These are phyloP conservation scores for Hymenoscyphus infarciens DNA, from an alignment of 2,329 filamentous ascomycete genomes.

Conservation along the genomic window DNA sequence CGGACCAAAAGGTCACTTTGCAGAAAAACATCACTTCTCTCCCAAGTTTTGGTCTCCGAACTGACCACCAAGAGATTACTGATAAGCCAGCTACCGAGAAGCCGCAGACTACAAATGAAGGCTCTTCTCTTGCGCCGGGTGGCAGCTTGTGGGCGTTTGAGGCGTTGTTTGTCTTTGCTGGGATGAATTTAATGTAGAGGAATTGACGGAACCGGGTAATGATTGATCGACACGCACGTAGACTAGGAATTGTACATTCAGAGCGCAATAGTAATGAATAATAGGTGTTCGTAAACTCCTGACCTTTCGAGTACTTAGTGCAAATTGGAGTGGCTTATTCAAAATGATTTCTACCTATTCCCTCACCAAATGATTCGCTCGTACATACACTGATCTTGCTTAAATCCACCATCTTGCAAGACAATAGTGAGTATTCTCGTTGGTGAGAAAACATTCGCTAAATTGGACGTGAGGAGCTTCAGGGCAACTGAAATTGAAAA, in stretches of 20 bases:
- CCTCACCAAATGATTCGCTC: too few relatives aligned
- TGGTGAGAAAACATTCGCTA: too few relatives aligned
- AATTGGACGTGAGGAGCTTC: too few relatives aligned
- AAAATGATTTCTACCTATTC: too few relatives aligned
- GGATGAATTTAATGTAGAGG: background rate
- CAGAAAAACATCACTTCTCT: conserved; percentile 20
- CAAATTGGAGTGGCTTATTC: too few relatives aligned
- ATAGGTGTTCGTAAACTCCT: background rate
- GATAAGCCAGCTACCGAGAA: background rate
- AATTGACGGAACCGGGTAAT: background rate
- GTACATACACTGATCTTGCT: too few relatives aligned
- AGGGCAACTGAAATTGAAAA: too few relatives aligned
- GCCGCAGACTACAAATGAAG: background rate
- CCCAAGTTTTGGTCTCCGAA: conserved; percentile 27
- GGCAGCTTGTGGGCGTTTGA: background rate
- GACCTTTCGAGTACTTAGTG: too few relatives aligned
- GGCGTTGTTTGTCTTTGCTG: background rate
- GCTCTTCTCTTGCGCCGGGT: background rate
- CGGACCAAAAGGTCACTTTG: conserved; percentile 24
- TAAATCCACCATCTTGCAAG: too few relatives aligned
- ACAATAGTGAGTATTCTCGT: too few relatives aligned
- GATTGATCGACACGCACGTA: background rate
- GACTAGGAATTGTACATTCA: background rate
- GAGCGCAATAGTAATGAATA: background rate
- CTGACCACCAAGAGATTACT: conserved; percentile 25